Percentiles rank a stretch among this genome's conserved stretches.
Evolutionary conservation across 768 basidiomycete species (phyloP).

Genomic region (Russula emetica): DNA sequence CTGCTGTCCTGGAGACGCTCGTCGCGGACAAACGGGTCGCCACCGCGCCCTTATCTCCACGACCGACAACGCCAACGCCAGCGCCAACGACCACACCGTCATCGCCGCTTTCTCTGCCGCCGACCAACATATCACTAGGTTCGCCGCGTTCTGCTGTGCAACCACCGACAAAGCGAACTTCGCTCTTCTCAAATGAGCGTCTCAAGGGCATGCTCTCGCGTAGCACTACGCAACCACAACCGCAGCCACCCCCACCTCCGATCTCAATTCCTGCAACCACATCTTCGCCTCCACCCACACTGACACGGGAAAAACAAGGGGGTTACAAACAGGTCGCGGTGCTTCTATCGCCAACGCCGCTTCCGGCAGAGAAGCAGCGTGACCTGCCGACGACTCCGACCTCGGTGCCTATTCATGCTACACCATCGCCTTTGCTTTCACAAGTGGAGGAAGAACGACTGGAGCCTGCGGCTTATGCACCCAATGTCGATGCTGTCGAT

Average conservation of each 20-base stretch:
- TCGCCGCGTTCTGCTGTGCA: slow-evolving; percentile 9
- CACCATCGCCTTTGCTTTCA: slow-evolving; percentile 2
- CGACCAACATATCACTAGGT: slow-evolving; percentile 11
- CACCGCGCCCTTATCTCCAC: not conserved
- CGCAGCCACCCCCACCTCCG: not conserved
- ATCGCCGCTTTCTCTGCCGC: slow-evolving; percentile 19
- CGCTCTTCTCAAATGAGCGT: slow-evolving; percentile 36
- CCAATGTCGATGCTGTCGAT: not conserved
- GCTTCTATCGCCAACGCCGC: slow-evolving; percentile 14
- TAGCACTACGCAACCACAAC: not conserved
- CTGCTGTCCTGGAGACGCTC: slow-evolving; percentile 79
- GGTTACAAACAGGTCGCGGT: slow-evolving; percentile 33
- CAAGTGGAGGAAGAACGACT: not conserved
- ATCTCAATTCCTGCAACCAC: not conserved
- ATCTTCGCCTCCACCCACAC: not conserved
- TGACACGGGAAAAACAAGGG: slow-evolving; percentile 24
- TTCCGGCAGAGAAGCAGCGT: slow-evolving; percentile 14
- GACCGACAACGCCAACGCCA: slow-evolving; percentile 10
- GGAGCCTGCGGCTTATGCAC: not conserved
- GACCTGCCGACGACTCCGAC: slow-evolving; percentile 6
- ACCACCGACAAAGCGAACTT: slow-evolving; percentile 12
- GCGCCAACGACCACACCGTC: not conserved
- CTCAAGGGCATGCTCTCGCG: slow-evolving; percentile 38
- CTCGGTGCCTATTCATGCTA: slow-evolving; percentile 1
- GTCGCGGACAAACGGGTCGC: slow-evolving; percentile 62